These are phyloP conservation scores for Paramecium sonneborni DNA, from an alignment of 73 alveolate species.

Conservation along the genomic window DNA sequence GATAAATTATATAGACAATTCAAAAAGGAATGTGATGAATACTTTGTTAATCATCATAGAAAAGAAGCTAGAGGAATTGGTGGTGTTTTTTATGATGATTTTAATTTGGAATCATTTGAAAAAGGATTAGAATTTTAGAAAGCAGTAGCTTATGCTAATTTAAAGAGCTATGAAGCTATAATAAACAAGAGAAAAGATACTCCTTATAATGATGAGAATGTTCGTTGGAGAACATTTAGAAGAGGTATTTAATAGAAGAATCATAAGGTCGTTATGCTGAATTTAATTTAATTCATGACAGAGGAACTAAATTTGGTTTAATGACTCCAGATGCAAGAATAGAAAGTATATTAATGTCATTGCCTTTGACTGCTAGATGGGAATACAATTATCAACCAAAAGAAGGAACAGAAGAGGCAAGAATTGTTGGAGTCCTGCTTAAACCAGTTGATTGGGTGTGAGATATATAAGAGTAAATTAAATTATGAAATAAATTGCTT, in stretches of 20 bases:
- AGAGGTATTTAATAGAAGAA: slow-evolving; percentile 62
- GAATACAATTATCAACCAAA: slow-evolving; percentile 73
- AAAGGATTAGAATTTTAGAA: slow-evolving; percentile 57
- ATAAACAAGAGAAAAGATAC: slow-evolving; percentile 66
- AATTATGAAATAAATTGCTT: slow-evolving; percentile 12
- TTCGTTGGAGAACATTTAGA: slow-evolving; percentile 82
- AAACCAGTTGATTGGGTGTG: slow-evolving; percentile 84
- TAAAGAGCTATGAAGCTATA: slow-evolving; percentile 65
- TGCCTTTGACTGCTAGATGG: slow-evolving; percentile 83
- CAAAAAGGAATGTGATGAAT: slow-evolving; percentile 83
- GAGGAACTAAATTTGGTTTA: slow-evolving; percentile 92
- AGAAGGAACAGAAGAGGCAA: slow-evolving; percentile 77
- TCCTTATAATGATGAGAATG: slow-evolving; percentile 68
- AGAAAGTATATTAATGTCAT: slow-evolving; percentile 84
- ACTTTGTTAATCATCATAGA: slow-evolving; percentile 78
- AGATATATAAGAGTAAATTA: background rate
- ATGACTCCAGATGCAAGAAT: slow-evolving; percentile 83
- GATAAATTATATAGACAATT: slow-evolving; percentile 58
- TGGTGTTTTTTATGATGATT: slow-evolving; percentile 91
- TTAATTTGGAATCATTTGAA: slow-evolving; percentile 67
- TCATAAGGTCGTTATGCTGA: slow-evolving; percentile 76
- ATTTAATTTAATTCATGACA: slow-evolving; percentile 85
- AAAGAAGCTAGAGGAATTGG: slow-evolving; percentile 89
- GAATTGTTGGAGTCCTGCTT: slow-evolving; percentile 72
- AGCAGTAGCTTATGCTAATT: slow-evolving; percentile 54